Evolutionary conservation across 148 eudicot genomes (phyloP).

Genomic region (Arbutus unedo): DNA sequence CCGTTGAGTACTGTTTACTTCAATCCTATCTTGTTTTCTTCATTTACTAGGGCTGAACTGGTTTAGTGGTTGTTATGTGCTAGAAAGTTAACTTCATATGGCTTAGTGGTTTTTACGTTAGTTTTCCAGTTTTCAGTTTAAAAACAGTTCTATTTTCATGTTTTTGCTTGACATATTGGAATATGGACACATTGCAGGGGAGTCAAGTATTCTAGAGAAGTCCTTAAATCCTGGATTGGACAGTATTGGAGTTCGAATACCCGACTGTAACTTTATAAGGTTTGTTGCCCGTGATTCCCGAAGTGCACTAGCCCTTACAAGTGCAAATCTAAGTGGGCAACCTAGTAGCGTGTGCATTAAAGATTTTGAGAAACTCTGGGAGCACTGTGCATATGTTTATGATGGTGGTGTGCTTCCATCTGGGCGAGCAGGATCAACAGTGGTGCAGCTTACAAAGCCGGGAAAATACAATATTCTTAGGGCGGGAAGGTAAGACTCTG

Average conservation of each 20-base stretch:
- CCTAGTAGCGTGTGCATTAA: constrained; percentile 76
- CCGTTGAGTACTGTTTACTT: neutral
- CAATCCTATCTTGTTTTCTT: constrained; percentile 6
- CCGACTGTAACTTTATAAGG: constrained; percentile 72
- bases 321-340: constrained; percentile 89
- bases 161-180: neutral
- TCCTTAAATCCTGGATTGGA: constrained; percentile 76
- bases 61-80: neutral
- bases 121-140: neutral
- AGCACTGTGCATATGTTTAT: constrained; percentile 72
- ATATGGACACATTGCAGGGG: constrained; percentile 46
- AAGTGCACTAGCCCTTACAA: constrained; percentile 90
- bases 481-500: constrained; percentile 67
- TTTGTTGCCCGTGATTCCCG: constrained; percentile 59
- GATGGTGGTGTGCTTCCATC: constrained; percentile 81
- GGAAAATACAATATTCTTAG: constrained; percentile 75
- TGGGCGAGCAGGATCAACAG: constrained; percentile 92
- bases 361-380: constrained; percentile 77
- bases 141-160: neutral
- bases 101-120: neutral
- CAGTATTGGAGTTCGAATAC: constrained; percentile 84
- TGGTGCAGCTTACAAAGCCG: constrained; percentile 65
- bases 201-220: constrained; percentile 77
- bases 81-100: neutral
- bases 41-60: neutral